Conservation (phyloP, 2,329 filamentous ascomycete species). For the Drechmeria coniospora region DNA sequence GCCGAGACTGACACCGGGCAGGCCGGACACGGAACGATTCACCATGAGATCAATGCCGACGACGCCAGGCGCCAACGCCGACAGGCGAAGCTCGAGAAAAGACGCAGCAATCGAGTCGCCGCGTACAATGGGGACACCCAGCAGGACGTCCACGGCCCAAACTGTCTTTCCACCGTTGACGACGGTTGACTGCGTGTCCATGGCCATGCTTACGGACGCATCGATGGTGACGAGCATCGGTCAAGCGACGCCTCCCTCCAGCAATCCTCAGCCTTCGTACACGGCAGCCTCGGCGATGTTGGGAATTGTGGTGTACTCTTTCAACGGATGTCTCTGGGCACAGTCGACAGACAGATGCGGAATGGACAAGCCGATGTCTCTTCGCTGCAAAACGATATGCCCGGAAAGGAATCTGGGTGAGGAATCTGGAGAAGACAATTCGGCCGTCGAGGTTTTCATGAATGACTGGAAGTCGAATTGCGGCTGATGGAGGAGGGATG, state of each 20-base stretch:
- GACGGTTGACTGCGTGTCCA: conserved; percentile 2
- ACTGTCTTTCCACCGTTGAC: neutral
- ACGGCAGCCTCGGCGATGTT: neutral
- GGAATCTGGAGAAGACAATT: conserved; percentile 1
- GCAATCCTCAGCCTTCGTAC: no score
- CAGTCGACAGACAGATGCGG: conserved; percentile 2
- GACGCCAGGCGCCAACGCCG: neutral
- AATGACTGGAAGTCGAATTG: conserved; percentile 3
- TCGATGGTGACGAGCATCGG: neutral
- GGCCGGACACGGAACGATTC: neutral
- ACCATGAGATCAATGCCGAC: neutral
- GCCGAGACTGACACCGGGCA: neutral
- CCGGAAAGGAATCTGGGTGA: neutral
- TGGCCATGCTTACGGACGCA: conserved; percentile 1
- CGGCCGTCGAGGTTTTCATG: conserved; percentile 1
- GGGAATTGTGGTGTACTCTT: conserved; percentile 4
- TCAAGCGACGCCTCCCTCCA: neutral
- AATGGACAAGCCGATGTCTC: neutral
- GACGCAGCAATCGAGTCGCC: no score
- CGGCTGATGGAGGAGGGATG: neutral
- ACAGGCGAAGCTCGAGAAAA: no score
- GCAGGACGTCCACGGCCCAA: neutral
- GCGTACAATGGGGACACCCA: neutral
- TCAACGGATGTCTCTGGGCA: conserved; percentile 5
- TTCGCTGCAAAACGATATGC: conserved; percentile 4